phyloP scores from a whole-genome alignment of 169 alveolate genomes.

The Eimeria acervulina region DNA sequence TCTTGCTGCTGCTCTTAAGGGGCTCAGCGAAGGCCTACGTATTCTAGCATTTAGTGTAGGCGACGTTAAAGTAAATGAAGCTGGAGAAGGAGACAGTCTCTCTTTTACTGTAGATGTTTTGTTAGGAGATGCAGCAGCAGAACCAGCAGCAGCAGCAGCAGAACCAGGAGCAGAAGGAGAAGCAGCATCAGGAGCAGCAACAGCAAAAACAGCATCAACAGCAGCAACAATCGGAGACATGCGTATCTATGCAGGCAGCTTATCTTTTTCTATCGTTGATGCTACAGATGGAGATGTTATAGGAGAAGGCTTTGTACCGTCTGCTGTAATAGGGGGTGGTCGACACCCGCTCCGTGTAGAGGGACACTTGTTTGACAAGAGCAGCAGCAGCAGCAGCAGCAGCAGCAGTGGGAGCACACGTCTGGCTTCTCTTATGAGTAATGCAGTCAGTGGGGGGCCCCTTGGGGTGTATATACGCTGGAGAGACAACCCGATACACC shows the following conservation, averaged over 20 bases:
- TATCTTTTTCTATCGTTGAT: neutral
- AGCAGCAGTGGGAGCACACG: neutral
- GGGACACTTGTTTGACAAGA: too few relatives aligned
- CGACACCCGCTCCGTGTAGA: neutral
- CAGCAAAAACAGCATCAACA: neutral
- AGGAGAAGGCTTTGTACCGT: neutral
- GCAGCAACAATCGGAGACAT: neutral
- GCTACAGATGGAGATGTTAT: neutral
- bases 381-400: too few relatives aligned
- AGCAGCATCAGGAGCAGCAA: too few relatives aligned
- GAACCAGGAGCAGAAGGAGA: too few relatives aligned
- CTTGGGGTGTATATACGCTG: neutral
- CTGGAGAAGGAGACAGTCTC: neutral
- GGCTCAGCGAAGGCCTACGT: neutral
- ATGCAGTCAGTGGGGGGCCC: neutral
- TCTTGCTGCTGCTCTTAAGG: neutral
- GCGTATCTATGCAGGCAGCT: neutral
- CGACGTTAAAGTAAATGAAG: neutral
- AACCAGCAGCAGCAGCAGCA: too few relatives aligned
- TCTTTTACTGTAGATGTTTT: neutral
- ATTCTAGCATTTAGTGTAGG: neutral
- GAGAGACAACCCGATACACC: neutral
- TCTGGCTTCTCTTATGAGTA: neutral
- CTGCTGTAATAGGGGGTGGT: slow-evolving; percentile 5
- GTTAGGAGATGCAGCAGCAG: neutral